Base-by-base conservation (phyloP, 2,329 filamentous ascomycete species). In the Pseudocercospora crystallina region DNA sequence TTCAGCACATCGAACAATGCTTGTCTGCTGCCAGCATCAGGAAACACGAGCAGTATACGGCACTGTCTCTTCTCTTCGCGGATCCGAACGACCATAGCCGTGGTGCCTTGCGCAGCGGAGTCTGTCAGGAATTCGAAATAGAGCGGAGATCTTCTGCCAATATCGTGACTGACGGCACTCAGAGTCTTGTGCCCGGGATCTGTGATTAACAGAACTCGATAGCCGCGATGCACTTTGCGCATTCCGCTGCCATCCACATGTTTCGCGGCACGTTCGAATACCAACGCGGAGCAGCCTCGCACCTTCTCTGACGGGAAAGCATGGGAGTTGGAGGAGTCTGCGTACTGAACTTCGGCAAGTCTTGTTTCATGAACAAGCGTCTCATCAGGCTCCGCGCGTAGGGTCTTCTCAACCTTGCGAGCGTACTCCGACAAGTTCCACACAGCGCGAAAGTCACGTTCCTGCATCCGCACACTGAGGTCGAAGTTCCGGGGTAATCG, bases 341-440 rank as follows among this genome's bases (percentile, higher is more conserved):
- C 85, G 66, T 92, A 94, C 62, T 92, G 88, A 58, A 95, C 89
- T 20, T 85, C 81, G 38, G 82, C 82, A 8, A 96, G 73, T 1
- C 81, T 84, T 7, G 82, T 79, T 61, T 85, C 82, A 65, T 89
- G 90, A 2, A 87, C 76, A 49, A 86, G 70, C 2, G 76, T 76
- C 70, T 96, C 91, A 45, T 89, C 86, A 29, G 78, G 76, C 35
- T 83, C 80, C 5, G 84, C 82, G 32, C 83, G 82, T 36, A 95
- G 76, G 44, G 83, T 87, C 20, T 79, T 78, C 63, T 90, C 86
- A 2, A 92, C 82, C 62, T 87, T 89, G 58, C 80, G 81, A 20
- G 87, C 89, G 66, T 95, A 92, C 53, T 95, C 89, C 58, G 90
- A 89, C 69, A 95, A 89, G 61, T 83, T 87, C 82, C 86, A 91